Percentiles rank a stretch among this genome's conserved stretches.
phyloP scores from a whole-genome alignment of 257 asterid genomes.

The Coffea canephora region DNA sequence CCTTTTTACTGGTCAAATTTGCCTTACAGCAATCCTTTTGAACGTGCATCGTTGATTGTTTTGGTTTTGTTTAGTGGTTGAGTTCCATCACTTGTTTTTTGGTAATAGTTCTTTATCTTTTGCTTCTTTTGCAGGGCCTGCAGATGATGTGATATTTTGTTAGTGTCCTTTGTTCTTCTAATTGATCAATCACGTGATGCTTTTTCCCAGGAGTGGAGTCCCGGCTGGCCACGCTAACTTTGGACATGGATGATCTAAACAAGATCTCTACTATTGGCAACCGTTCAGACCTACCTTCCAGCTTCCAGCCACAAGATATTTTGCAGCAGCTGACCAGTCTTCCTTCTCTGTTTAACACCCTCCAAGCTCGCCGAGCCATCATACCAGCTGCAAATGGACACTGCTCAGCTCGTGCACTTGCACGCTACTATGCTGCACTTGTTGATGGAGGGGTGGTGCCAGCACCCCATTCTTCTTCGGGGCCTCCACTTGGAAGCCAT shows the following conservation, averaged over 20 bases:
- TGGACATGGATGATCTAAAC: slow-evolving; percentile 71
- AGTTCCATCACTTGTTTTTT: not conserved
- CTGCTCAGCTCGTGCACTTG: slow-evolving; percentile 97
- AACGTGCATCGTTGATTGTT: not conserved
- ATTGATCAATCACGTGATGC: slow-evolving; percentile 2
- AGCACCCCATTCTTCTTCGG: slow-evolving; percentile 59
- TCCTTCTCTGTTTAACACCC: slow-evolving; percentile 76
- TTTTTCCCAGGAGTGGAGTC: slow-evolving; percentile 80
- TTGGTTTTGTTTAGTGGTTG: not conserved
- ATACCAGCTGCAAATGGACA: slow-evolving; percentile 91
- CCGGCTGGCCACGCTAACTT: slow-evolving; percentile 84
- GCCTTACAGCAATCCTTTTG: not conserved
- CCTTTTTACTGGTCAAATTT: not conserved
- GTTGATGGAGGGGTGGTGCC: slow-evolving; percentile 69
- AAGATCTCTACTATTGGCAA: slow-evolving; percentile 45
- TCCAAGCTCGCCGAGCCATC: slow-evolving; percentile 76
- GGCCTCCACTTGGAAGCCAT: slow-evolving; percentile 75
- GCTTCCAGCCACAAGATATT: slow-evolving; percentile 62
- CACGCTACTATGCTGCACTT: slow-evolving; percentile 92
- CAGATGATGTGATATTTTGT: not conserved
- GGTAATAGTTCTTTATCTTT: not conserved
- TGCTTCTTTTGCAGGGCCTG: not conserved
- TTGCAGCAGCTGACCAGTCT: slow-evolving; percentile 54
- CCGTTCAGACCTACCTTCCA: slow-evolving; percentile 63
- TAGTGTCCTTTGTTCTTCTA: not conserved